phyloP scores from a whole-genome alignment of 1,284 basidiomycete genomes.

The Moesziomyces antarcticus region DNA sequence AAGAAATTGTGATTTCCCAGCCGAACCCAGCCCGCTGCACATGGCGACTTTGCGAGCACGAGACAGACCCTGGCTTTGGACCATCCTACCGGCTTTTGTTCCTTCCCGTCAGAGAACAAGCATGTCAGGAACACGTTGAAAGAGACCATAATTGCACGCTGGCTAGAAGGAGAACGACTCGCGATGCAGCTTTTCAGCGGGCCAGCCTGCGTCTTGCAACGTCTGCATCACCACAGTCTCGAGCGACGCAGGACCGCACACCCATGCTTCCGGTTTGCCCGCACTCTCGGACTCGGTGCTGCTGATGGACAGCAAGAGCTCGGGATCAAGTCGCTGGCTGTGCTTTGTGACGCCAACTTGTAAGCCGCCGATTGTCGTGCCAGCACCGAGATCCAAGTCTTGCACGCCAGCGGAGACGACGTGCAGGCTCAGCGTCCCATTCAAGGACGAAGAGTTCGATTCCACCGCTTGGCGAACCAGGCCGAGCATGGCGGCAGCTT shows the following conservation, averaged over 20 bases:
- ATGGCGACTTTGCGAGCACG: constrained; percentile 3
- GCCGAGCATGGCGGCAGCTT: constrained; percentile 16
- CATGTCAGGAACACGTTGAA: too few relatives aligned
- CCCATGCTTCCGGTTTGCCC: constrained; percentile 21
- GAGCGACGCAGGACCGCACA: constrained; percentile 27
- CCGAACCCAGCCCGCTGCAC: not conserved
- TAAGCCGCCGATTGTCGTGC: not conserved
- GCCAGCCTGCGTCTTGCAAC: constrained; percentile 15
- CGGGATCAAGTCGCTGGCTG: constrained; percentile 13
- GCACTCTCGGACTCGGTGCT: not conserved
- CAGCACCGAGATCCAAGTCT: not conserved
- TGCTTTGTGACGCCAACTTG: constrained; percentile 7
- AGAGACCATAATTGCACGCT: too few relatives aligned
- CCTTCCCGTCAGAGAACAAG: not conserved
- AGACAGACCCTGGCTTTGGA: constrained; percentile 11
- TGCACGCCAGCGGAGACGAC: constrained; percentile 24
- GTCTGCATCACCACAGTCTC: constrained; percentile 20
- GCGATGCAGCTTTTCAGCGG: constrained; percentile 14
- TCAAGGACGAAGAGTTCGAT: not conserved
- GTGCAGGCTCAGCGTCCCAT: constrained; percentile 14
- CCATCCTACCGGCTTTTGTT: not conserved
- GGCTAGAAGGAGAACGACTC: constrained; percentile 32
- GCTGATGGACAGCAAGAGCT: constrained; percentile 5
- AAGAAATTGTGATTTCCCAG: not conserved
- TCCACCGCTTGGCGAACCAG: constrained; percentile 7